Evolutionary conservation across 1,139 yeast species (phyloP).

Genomic region (Ashbya aceris): DNA sequence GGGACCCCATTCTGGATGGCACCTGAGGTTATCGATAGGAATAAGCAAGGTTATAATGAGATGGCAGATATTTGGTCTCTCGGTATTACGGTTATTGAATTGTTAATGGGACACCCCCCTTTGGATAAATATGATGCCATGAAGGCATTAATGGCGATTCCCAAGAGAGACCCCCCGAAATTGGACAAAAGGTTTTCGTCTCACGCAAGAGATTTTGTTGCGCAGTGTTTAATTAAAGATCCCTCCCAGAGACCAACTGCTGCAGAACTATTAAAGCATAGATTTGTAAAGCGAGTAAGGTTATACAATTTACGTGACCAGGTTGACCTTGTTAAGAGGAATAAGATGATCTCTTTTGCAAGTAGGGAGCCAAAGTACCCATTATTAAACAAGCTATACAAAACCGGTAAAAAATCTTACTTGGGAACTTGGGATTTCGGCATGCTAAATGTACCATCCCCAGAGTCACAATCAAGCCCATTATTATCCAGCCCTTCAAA

Average conservation of each 20-base stretch:
- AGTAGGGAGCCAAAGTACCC: constrained; percentile 27
- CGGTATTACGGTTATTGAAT: constrained; percentile 73
- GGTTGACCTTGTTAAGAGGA: constrained; percentile 26
- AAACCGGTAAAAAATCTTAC: constrained; percentile 9
- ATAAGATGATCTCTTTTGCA: constrained; percentile 16
- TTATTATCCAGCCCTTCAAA: constrained; percentile 3
- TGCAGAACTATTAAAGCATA: constrained; percentile 36
- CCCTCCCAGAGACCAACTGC: constrained; percentile 48
- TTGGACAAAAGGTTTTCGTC: constrained; percentile 39
- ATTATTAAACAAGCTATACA: constrained; percentile 26
- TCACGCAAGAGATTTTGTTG: constrained; percentile 51
- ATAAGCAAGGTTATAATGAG: constrained; percentile 52
- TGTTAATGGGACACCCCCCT: constrained; percentile 68
- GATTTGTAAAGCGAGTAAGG: constrained; percentile 32
- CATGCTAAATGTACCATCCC: constrained; percentile 4
- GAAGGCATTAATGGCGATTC: constrained; percentile 65
- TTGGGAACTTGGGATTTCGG: constrained; percentile 21
- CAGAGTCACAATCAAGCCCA: constrained; percentile 8
- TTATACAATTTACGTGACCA: constrained; percentile 19
- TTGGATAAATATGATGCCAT: constrained; percentile 60
- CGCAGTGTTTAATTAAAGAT: constrained; percentile 48
- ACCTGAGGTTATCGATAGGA: constrained; percentile 56
- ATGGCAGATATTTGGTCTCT: constrained; percentile 86
- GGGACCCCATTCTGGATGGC: constrained; percentile 97
- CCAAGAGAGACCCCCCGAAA: constrained; percentile 57